Evolutionary conservation across 441 rosid species (phyloP), one percentile per base, ranked within the genome.

Genomic region (Adansonia gregorii): DNA sequence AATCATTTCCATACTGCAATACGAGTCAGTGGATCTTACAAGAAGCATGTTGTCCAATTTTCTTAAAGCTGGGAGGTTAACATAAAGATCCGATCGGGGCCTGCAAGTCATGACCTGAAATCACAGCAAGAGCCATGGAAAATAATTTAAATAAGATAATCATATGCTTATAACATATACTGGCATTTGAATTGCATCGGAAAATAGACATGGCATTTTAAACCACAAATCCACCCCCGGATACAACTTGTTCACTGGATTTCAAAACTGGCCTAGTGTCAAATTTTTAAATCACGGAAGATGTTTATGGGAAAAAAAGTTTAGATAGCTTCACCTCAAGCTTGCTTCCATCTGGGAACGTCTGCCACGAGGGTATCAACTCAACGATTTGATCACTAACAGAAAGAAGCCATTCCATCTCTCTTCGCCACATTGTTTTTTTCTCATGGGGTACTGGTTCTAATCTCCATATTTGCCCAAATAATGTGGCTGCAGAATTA

Each of bases 21-120:
- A 76, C 73, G 66, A 61, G 68, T 72, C 31, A 35, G 1, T 0
- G 48, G 73, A 78, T 76, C 95, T 82, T 90, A 97, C 99, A 45
- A 94, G 91, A 81, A 94, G 98, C 99, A 97, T 94, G 81, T 97
- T 94, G 61, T 97, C 98, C 59, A 97, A 87, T 84, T 97, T 97
- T 71, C 91, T 86, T 67, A 97, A 88, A 79, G 98, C 99, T 4
- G 97, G 98, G 76, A 94, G 95, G 71, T 94, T 94, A 75, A 87
- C 77, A 72, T 88, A 93, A 24, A 97, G 95, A 87, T 97, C 99
- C 8, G 94, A 88, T 70, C 99, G 86, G 0, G 98, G 97, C 83
- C 89, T 88, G 85, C 98, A 93, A 58, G 94, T 91, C 99, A 97
- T 97, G 77, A 97, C 94, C 99, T 97, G 88, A 76, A 76, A 49